Conservation (phyloP, 805 yeast species). For the Millerago galiae region DNA sequence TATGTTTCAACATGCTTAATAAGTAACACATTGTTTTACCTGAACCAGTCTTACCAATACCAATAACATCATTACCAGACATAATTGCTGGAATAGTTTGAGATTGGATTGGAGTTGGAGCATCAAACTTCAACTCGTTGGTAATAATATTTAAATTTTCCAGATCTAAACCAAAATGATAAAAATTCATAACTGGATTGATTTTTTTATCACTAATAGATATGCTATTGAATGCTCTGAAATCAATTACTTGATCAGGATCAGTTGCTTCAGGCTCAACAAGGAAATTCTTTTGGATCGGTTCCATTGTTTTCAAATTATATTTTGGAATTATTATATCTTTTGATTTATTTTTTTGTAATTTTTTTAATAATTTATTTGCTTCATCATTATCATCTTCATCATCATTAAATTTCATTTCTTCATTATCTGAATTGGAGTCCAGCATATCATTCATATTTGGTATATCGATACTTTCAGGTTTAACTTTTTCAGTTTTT, state of each 20-base stretch:
- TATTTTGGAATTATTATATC: slow-evolving; percentile 36
- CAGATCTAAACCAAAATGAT: slow-evolving; percentile 72
- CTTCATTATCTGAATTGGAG: slow-evolving; percentile 7
- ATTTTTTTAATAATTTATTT: slow-evolving; percentile 26
- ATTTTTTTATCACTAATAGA: slow-evolving; percentile 21
- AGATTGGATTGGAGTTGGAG: slow-evolving; percentile 84
- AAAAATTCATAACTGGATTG: slow-evolving; percentile 70
- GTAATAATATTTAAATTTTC: slow-evolving; percentile 47
- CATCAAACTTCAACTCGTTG: slow-evolving; percentile 41
- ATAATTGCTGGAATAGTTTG: slow-evolving; percentile 88
- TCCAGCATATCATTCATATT: too few species aligned
- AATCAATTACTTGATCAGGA: slow-evolving; percentile 53
- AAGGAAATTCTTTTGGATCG: slow-evolving; percentile 56
- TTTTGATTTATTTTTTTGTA: slow-evolving; percentile 44
- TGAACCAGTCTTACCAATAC: slow-evolving; percentile 94
- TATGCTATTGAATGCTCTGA: slow-evolving; percentile 52
- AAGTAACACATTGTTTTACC: slow-evolving; percentile 91
- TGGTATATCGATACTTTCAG: too few species aligned
- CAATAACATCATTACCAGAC: slow-evolving; percentile 86
- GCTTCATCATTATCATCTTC: slow-evolving; percentile 30
- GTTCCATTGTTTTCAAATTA: slow-evolving; percentile 35
- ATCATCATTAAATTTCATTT: slow-evolving; percentile 24
- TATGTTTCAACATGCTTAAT: slow-evolving; percentile 78
- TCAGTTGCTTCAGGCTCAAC: slow-evolving; percentile 43
- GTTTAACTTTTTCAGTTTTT: background rate